Evolutionary conservation across 805 yeast species (phyloP).

Genomic region (Yarrowia alimentaria): DNA sequence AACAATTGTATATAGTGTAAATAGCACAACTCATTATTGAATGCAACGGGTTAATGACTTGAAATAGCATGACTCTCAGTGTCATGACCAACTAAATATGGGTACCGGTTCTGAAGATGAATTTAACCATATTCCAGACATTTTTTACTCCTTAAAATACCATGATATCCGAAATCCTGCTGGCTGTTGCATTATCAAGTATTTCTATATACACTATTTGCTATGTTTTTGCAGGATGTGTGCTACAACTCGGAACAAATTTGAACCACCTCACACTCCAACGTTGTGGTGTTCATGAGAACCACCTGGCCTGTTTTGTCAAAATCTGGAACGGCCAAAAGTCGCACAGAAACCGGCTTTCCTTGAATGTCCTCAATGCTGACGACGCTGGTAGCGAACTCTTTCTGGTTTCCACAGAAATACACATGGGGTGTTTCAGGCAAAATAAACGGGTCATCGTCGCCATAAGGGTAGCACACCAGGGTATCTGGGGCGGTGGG

Average conservation of each 20-base stretch:
- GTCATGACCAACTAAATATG: too few relatives aligned
- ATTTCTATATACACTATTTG: neutral
- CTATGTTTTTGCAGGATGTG: neutral
- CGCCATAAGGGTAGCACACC: conserved; percentile 79
- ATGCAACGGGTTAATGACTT: too few relatives aligned
- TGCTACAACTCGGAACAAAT: neutral
- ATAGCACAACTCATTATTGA: too few relatives aligned
- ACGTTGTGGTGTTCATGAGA: conserved; percentile 55
- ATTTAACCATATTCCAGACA: too few relatives aligned
- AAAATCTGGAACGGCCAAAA: conserved; percentile 73
- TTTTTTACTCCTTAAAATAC: too few relatives aligned
- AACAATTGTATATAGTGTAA: too few relatives aligned
- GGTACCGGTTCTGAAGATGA: too few relatives aligned
- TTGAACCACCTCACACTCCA: conserved; percentile 55
- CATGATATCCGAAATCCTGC: too few relatives aligned
- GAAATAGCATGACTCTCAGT: too few relatives aligned
- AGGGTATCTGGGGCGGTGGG: conserved; percentile 97
- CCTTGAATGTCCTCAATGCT: conserved; percentile 43
- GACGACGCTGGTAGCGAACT: conserved; percentile 46
- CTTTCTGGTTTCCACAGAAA: conserved; percentile 79
- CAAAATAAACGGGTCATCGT: conserved; percentile 75
- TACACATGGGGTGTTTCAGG: conserved; percentile 81
- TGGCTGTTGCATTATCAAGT: too few relatives aligned
- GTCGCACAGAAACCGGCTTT: conserved; percentile 45
- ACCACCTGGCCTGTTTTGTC: conserved; percentile 62